Evolutionary conservation across 345 rosid genomes (phyloP).

Genomic region (Eucalyptus erythrocorys): DNA sequence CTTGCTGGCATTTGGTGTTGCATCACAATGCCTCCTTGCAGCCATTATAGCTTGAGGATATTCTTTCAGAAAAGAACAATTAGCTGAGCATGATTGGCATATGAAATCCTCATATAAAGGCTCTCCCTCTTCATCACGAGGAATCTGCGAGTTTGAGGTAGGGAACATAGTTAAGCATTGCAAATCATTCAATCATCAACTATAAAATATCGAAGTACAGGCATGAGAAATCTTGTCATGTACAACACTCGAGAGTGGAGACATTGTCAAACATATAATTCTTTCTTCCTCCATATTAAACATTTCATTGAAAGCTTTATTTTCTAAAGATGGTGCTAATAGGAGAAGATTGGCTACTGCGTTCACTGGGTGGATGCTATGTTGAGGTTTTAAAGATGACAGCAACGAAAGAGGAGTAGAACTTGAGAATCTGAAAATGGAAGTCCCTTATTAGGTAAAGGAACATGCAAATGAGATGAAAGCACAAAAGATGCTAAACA

Average conservation of each 20-base stretch:
- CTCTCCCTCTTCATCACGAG: constrained; percentile 83
- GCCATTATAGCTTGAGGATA: constrained; percentile 64
- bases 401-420: background rate
- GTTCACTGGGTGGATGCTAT: background rate
- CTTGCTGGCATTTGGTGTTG: constrained; percentile 13
- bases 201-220: background rate
- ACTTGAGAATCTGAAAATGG: background rate
- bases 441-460: background rate
- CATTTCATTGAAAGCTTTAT: background rate
- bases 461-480: background rate
- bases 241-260: background rate
- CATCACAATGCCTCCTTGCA: constrained; percentile 11
- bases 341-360: background rate
- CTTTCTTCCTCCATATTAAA: background rate
- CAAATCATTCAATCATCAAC: background rate
- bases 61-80: constrained; percentile 53
- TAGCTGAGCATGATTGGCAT: constrained; percentile 60
- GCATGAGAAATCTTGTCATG: background rate
- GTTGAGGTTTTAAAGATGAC: background rate
- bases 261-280: background rate
- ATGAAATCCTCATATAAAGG: constrained; percentile 82
- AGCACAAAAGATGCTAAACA: background rate
- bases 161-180: background rate
- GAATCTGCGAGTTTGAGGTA: constrained; percentile 37
- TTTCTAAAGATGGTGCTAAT: background rate